These are phyloP conservation scores for Suhomyces sp. DNA, from an alignment of 805 yeast genomes.

Conservation along the genomic window DNA sequence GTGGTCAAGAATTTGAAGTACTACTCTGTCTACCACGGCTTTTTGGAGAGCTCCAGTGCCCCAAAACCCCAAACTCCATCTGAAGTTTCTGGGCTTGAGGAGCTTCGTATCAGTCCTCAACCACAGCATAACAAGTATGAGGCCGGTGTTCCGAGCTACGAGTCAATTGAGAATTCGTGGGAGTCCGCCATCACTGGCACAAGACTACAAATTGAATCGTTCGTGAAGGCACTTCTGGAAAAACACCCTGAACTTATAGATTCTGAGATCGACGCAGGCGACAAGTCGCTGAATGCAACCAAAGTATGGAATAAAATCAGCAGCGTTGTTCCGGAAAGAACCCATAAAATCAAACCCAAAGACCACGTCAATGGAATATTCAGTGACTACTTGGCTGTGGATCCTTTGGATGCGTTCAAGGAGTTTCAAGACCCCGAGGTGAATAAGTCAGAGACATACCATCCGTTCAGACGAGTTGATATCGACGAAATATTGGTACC, in stretches of 20 bases:
- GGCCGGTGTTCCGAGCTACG: conserved; percentile 18
- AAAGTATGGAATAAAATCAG: conserved; percentile 30
- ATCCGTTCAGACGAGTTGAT: conserved; percentile 20
- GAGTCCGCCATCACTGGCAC: conserved; percentile 33
- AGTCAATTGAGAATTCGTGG: conserved; percentile 39
- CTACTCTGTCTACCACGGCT: conserved; percentile 27
- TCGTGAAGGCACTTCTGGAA: conserved; percentile 25
- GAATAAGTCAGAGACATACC: conserved; percentile 27
- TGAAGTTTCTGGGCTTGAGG: not conserved
- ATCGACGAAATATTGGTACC: conserved; percentile 4
- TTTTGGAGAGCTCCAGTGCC: conserved; percentile 10
- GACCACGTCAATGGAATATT: conserved; percentile 33
- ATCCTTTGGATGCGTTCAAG: conserved; percentile 28
- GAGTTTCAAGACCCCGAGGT: conserved; percentile 24
- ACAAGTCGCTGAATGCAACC: conserved; percentile 19
- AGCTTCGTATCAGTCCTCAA: not conserved
- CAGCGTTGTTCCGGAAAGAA: conserved; percentile 13
- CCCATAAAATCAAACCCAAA: conserved; percentile 24
- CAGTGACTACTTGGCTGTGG: conserved; percentile 26
- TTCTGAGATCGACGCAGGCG: conserved; percentile 32
- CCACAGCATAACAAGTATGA: conserved; percentile 2
- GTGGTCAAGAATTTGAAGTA: conserved; percentile 21
- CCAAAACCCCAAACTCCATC: not conserved
- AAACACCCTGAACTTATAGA: conserved; percentile 38
- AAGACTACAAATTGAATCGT: conserved; percentile 36